Evolutionary conservation across 441 rosid species (phyloP), one percentile per base, ranked within the genome.

Genomic region (Lepidium campestre): DNA sequence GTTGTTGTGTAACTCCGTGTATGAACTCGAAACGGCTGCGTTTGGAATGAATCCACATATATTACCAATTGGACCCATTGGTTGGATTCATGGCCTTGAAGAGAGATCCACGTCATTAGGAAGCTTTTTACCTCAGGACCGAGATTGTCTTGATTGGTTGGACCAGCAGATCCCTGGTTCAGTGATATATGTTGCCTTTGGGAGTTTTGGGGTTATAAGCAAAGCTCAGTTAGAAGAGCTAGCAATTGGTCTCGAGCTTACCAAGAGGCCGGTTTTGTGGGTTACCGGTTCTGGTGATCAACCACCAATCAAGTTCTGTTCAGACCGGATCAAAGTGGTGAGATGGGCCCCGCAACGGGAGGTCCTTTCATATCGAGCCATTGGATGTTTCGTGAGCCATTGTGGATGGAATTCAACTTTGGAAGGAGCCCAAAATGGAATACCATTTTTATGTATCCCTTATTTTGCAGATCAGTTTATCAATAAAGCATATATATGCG

Each of bases 381-480:
- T 83, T 29, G 81, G 79, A 60, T 84, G 95, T 71, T 88, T 86
- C 56, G 54, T 88, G 35, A 88, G 83, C 58, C 91, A 82, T 37
- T 84, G 87, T 58, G 91, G 85, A 10, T 88, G 88, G 90, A 86
- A 83, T 45, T 86, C 91, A 10, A 81, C 81, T 15, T 44, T 80
- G 62, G 95, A 88, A 77, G 88, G 85, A 23, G 65, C 75, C 13
- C 53, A 77, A 75, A 84, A 79, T 53, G 91, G 95, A 4, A 35
- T 83, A 20, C 90, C 90, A 5, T 71, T 86, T 68, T n/a, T 84
- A 37, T 88, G 91, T 39, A 70, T 83, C 64, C 95, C 95, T 13
- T 78, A 47, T 59, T 77, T 79, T 55, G 81, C 83, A n/a, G 91
- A 88, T 36, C 91, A 88, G 14, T 72, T 79, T 58, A 31, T 74